Percentiles rank a stretch among this genome's conserved stretches.
Conservation (phyloP, 345 rosid species). For the Gossypium arboreum region DNA sequence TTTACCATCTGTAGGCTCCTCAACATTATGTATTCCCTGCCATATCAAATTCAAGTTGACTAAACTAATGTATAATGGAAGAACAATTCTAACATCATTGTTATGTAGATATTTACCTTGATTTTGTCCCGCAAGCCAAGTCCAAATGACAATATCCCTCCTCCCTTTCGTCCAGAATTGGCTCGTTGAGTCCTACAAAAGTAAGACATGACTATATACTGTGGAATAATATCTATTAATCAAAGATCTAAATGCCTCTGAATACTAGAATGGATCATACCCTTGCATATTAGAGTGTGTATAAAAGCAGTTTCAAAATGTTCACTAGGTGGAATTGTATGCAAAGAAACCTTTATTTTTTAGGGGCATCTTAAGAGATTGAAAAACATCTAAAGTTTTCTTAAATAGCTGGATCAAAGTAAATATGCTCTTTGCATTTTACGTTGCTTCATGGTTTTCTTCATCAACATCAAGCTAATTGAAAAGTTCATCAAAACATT, state of each 20-base stretch:
- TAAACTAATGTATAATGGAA: not conserved
- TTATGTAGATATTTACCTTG: slow-evolving; percentile 50
- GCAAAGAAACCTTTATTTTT: not conserved
- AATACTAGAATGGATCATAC: not conserved
- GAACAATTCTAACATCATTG: not conserved
- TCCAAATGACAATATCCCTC: slow-evolving; percentile 30
- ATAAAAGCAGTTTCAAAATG: not conserved
- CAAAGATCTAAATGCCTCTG: not conserved
- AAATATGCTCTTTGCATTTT: not conserved
- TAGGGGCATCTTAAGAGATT: not conserved
- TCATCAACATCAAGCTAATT: not conserved
- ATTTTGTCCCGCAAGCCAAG: slow-evolving; percentile 56
- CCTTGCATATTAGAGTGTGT: not conserved
- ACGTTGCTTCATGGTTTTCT: not conserved
- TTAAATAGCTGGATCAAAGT: not conserved
- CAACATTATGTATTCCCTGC: slow-evolving; percentile 37
- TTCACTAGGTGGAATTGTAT: not conserved
- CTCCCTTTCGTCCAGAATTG: slow-evolving; percentile 46
- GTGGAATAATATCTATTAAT: not conserved
- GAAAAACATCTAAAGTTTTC: not conserved
- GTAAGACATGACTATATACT: not conserved
- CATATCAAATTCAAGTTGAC: slow-evolving; percentile 13
- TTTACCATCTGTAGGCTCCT: slow-evolving; percentile 29
- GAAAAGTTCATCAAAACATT: not conserved
- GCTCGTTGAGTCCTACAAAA: slow-evolving; percentile 24